A percentile compares a stretch with the other conserved stretches of the same genome.
Evolutionary conservation across 805 yeast species (phyloP).

Genomic region (Yarrowia porcina): DNA sequence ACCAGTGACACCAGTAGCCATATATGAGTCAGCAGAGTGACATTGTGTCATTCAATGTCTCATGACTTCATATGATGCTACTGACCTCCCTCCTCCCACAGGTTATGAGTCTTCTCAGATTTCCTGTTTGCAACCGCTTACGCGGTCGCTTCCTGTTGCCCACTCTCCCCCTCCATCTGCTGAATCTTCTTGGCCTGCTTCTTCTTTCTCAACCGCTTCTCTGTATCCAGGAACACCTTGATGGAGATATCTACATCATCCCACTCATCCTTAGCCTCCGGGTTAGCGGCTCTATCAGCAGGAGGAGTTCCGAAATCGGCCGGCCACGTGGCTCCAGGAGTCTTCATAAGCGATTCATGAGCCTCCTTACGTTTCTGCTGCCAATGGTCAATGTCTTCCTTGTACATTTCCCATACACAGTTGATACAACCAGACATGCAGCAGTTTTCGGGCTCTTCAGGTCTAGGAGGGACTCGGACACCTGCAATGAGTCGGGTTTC

Average conservation of each 20-base stretch:
- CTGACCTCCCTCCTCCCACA: too few species aligned
- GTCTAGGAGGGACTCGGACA: constrained; percentile 73
- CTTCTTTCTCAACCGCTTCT: constrained; percentile 55
- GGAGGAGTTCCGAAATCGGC: constrained; percentile 53
- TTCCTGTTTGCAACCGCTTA: not conserved
- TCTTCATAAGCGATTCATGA: constrained; percentile 45
- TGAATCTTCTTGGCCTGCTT: constrained; percentile 28
- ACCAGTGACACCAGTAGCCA: too few species aligned
- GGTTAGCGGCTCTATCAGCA: constrained; percentile 31
- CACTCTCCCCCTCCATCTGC: not conserved
- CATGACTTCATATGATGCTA: too few species aligned
- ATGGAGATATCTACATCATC: constrained; percentile 69
- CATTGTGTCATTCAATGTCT: too few species aligned
- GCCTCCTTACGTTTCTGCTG: constrained; percentile 58
- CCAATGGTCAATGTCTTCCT: constrained; percentile 88
- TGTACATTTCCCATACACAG: constrained; percentile 93
- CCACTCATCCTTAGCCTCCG: constrained; percentile 46
- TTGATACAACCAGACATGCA: constrained; percentile 97
- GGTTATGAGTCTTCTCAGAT: too few species aligned
- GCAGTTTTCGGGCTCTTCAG: constrained; percentile 90
- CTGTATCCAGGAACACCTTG: constrained; percentile 79
- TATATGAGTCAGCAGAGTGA: too few species aligned
- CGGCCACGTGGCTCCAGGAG: constrained; percentile 57
- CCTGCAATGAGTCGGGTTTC: constrained; percentile 52
- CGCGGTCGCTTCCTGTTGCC: not conserved